Conservation (phyloP, 257 asterid species). For the Plantago major region DNA sequence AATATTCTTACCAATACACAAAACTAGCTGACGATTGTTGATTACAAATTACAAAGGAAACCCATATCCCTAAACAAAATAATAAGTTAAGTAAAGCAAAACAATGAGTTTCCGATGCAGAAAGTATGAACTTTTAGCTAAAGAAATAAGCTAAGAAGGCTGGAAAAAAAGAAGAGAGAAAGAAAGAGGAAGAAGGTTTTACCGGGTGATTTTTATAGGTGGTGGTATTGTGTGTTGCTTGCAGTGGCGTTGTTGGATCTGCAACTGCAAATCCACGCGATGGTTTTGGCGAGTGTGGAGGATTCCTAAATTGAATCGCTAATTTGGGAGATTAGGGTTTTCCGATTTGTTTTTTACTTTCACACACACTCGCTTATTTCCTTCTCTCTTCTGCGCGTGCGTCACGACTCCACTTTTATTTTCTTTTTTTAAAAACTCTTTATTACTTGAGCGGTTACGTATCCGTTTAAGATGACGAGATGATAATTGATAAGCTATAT, state of each 20-base stretch:
- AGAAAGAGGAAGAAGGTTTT: conserved; percentile 8
- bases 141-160: too few species aligned
- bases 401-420: not conserved
- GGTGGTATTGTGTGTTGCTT: not conserved
- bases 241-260: conserved; percentile 34
- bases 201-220: conserved; percentile 14
- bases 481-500: too few species aligned
- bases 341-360: conserved; percentile 35
- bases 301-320: conserved; percentile 24
- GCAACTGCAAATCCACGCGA: conserved; percentile 57
- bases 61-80: too few species aligned
- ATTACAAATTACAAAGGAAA: too few species aligned
- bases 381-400: not conserved
- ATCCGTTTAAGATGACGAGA: too few species aligned
- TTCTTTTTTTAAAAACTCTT: too few species aligned
- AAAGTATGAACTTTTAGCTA: too few species aligned
- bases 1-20: too few species aligned
- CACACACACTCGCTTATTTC: conserved; percentile 38
- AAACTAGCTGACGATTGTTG: too few species aligned
- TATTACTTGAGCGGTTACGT: too few species aligned
- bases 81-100: too few species aligned
- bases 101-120: too few species aligned
- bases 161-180: not conserved
- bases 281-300: conserved; percentile 57
- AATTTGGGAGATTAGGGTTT: conserved; percentile 56